Evolutionary conservation across 192 early-diverging fungal genomes (phyloP).

Genomic region (Coemansia sp.): DNA sequence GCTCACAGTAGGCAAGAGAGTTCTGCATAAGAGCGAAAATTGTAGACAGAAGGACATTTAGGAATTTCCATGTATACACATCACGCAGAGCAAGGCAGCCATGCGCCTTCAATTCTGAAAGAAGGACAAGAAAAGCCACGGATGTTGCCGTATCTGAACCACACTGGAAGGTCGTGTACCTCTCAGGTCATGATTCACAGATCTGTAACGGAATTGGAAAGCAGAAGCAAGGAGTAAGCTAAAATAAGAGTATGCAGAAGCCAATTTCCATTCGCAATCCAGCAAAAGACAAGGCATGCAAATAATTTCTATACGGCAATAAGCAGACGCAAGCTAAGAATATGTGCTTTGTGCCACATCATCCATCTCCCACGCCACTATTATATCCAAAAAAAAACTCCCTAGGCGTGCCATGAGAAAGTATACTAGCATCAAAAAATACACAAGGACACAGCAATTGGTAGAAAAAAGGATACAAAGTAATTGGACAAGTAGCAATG

Average conservation of each 20-base stretch:
- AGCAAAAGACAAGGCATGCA: background rate
- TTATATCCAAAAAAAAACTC: background rate
- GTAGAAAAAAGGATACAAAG: background rate
- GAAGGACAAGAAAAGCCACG: background rate
- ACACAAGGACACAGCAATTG: background rate
- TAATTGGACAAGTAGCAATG: background rate
- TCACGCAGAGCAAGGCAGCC: background rate
- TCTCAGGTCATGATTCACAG: background rate
- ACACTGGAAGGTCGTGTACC: background rate
- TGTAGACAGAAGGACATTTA: background rate
- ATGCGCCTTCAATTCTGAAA: background rate
- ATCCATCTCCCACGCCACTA: conserved; percentile 1
- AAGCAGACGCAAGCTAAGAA: background rate
- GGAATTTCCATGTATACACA: background rate
- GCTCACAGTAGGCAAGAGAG: background rate
- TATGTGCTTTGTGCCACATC: background rate
- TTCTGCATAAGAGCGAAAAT: background rate
- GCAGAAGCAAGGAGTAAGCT: background rate
- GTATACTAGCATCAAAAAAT: background rate
- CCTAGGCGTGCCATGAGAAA: background rate
- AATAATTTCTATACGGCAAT: background rate
- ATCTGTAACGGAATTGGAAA: background rate
- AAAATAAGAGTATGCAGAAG: background rate
- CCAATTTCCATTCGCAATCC: background rate
- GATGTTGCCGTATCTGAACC: background rate